Conservation (phyloP, 225 moss, liverwort and hornwort species). For the Polytrichum commune region DNA sequence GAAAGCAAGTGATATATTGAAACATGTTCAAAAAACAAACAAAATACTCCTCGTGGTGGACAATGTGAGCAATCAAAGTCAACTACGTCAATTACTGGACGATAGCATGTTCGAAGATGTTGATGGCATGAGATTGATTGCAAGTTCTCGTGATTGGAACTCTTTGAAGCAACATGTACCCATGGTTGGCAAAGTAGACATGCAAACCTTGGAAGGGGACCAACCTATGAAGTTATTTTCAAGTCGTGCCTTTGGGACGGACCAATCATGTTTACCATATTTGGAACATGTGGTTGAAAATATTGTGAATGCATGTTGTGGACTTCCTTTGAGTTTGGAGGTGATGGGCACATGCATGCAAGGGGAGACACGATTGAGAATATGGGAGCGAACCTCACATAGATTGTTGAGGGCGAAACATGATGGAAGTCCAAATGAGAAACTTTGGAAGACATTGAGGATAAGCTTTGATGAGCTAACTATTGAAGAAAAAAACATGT, state of each 20-base stretch:
- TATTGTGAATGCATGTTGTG: conserved; percentile 5
- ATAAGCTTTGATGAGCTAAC: conserved; percentile 6
- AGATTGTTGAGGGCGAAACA: neutral
- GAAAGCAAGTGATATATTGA: neutral
- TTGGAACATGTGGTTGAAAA: neutral
- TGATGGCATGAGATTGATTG: conserved; percentile 1
- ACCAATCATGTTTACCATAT: neutral
- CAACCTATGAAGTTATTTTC: conserved; percentile 2
- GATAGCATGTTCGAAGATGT: neutral
- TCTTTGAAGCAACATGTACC: neutral
- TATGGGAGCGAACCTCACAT: conserved; percentile 1
- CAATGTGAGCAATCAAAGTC: neutral
- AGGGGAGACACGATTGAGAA: neutral
- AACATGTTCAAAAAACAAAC: neutral
- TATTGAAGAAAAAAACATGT: neutral
- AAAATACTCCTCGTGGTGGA: neutral
- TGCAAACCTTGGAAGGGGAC: neutral
- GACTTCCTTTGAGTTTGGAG: conserved; percentile 14
- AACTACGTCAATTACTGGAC: neutral
- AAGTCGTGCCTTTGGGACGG: neutral
- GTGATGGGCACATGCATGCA: neutral
- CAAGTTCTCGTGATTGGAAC: neutral
- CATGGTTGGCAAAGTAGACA: conserved; percentile 1
- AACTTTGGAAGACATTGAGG: conserved; percentile 4
- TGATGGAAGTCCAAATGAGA: conserved; percentile 3